Percentiles rank a stretch among this genome's conserved stretches.
These are phyloP conservation scores for Coniochaeta sp. DNA, from an alignment of 2,329 filamentous ascomycete genomes.

Conservation along the genomic window DNA sequence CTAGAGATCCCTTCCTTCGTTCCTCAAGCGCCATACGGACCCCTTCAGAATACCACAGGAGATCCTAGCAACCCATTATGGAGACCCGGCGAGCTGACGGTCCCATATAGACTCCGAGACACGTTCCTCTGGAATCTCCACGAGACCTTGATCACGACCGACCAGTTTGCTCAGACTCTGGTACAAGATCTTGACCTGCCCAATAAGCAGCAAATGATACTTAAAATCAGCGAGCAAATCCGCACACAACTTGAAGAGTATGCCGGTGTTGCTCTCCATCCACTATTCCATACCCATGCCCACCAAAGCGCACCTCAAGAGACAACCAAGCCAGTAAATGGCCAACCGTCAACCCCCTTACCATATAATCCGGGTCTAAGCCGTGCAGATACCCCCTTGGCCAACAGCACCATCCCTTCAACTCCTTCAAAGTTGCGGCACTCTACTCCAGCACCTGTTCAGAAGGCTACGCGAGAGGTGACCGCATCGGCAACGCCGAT, in stretches of 20 bases:
- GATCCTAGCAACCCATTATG: constrained; percentile 74
- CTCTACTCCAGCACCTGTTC: constrained; percentile 7
- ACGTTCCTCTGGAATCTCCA: constrained; percentile 98
- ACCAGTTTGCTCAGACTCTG: constrained; percentile 86
- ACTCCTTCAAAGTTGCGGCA: constrained; percentile 18
- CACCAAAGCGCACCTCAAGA: constrained; percentile 23
- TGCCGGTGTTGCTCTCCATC: constrained; percentile 86
- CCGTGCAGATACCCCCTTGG: constrained; percentile 50
- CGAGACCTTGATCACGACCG: constrained; percentile 86
- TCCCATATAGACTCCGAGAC: constrained; percentile 84
- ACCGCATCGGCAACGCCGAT: constrained; percentile 63
- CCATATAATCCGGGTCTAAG: constrained; percentile 22
- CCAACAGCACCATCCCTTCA: constrained; percentile 45
- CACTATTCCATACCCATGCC: constrained; percentile 67
- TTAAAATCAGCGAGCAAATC: constrained; percentile 88
- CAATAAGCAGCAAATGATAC: constrained; percentile 58
- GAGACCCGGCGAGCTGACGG: constrained; percentile 68
- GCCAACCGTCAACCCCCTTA: constrained; percentile 15
- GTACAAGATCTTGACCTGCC: constrained; percentile 92
- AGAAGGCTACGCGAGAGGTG: constrained; percentile 34
- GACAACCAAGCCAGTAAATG: constrained; percentile 17
- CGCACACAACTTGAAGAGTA: constrained; percentile 94
- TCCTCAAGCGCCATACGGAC: constrained; percentile 53
- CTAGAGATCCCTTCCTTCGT: constrained; percentile 78
- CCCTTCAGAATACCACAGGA: constrained; percentile 53